phyloP scores from a whole-genome alignment of 2,329 filamentous ascomycete species.

The Cladosporium sp. region DNA sequence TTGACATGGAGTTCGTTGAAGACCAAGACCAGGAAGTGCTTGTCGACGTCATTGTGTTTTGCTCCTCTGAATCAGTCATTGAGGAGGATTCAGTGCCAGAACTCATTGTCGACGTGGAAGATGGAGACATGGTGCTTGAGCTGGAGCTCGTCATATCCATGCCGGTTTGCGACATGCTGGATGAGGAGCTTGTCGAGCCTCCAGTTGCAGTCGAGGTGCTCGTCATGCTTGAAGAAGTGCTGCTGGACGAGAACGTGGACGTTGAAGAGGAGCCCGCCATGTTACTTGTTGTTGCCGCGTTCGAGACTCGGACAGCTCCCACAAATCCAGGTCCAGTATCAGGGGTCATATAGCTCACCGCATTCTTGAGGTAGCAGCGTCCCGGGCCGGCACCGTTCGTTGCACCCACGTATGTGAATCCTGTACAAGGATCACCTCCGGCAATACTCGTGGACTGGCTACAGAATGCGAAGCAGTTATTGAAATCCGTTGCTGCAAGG shows the following conservation, averaged over 20 bases:
- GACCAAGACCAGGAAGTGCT: neutral
- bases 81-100: neutral
- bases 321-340: too few species aligned
- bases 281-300: neutral
- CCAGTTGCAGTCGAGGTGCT: neutral
- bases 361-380: conserved; percentile 13
- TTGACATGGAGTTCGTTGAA: neutral
- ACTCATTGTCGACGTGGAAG: conserved; percentile 1
- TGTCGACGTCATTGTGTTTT: neutral
- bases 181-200: neutral
- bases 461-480: conserved; percentile 14
- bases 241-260: neutral
- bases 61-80: neutral
- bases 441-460: neutral
- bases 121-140: neutral
- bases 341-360: neutral
- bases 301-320: too few species aligned
- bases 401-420: conserved; percentile 11
- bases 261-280: neutral
- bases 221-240: neutral
- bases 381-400: conserved; percentile 13
- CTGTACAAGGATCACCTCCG: conserved; percentile 5
- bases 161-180: neutral
- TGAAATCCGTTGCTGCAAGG: neutral
- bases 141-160: neutral